Evolutionary conservation across 768 basidiomycete species (phyloP).

Genomic region (Psilocybe cyanescens): DNA sequence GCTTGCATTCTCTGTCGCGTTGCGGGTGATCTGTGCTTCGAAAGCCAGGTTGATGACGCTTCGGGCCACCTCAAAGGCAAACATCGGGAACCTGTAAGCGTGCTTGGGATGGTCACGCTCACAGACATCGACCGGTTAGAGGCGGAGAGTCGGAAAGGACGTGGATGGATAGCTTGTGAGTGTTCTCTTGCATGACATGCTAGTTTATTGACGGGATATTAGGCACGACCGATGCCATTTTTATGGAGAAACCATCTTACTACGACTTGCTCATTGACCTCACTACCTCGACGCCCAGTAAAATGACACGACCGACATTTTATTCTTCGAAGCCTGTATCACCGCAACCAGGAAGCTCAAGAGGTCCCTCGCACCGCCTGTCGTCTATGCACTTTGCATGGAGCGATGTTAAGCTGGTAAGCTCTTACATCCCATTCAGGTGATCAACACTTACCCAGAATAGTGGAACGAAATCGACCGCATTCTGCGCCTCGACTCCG

Average conservation of each 20-base stretch:
- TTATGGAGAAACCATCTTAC: constrained; percentile 76
- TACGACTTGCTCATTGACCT: constrained; percentile 86
- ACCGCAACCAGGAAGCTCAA: constrained; percentile 32
- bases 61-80: constrained; percentile 22
- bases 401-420: constrained; percentile 79
- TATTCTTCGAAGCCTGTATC: constrained; percentile 57
- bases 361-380: constrained; percentile 55
- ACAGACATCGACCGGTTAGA: constrained; percentile 69
- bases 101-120: constrained; percentile 82
- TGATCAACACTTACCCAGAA: not conserved
- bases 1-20: constrained; percentile 80
- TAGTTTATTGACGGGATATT: constrained; percentile 1
- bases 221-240: constrained; percentile 85
- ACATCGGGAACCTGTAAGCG: constrained; percentile 59
- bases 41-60: constrained; percentile 39
- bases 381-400: constrained; percentile 75
- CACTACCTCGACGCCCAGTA: constrained; percentile 65
- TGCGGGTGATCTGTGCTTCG: constrained; percentile 56
- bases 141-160: constrained; percentile 57
- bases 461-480: constrained; percentile 80
- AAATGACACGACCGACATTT: constrained; percentile 66
- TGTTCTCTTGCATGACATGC: constrained; percentile 9
- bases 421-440: constrained; percentile 22
- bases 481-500: constrained; percentile 60
- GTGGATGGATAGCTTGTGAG: constrained; percentile 85